These are phyloP conservation scores for Curvularia sp. DNA, from an alignment of 2,329 filamentous ascomycete genomes.

Conservation along the genomic window DNA sequence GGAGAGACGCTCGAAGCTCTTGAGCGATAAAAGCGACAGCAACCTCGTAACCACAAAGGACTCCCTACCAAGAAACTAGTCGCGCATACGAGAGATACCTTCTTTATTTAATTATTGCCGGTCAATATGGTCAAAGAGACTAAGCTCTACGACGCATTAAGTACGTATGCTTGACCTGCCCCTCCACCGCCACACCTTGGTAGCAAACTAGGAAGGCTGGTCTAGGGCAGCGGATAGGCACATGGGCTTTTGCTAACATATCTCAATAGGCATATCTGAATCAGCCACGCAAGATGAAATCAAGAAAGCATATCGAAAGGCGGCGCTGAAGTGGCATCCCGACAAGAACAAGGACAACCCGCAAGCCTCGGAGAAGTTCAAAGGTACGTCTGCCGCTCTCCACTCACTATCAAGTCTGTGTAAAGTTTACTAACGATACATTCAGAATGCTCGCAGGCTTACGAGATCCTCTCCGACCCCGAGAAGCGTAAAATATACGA, in stretches of 20 bases:
- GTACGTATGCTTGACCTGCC: slow-evolving; percentile 43
- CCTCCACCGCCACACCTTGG: slow-evolving; percentile 28
- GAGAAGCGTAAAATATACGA: slow-evolving; percentile 97
- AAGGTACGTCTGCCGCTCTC: slow-evolving; percentile 59
- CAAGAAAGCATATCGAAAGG: slow-evolving; percentile 93
- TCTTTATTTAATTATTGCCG: slow-evolving; percentile 13
- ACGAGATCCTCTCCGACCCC: slow-evolving; percentile 96
- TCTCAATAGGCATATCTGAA: slow-evolving; percentile 67
- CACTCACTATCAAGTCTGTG: background rate
- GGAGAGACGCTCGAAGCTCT: slow-evolving; percentile 38
- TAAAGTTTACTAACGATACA: slow-evolving; percentile 22
- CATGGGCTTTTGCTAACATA: slow-evolving; percentile 30
- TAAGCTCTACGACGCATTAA: slow-evolving; percentile 89
- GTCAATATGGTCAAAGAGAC: slow-evolving; percentile 88
- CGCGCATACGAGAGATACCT: slow-evolving; percentile 25
- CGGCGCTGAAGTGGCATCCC: slow-evolving; percentile 89
- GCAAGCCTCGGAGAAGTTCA: slow-evolving; percentile 89
- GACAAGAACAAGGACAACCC: slow-evolving; percentile 98
- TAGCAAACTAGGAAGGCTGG: slow-evolving; percentile 9
- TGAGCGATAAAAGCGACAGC: slow-evolving; percentile 38
- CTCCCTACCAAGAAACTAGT: slow-evolving; percentile 14
- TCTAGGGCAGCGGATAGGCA: slow-evolving; percentile 16
- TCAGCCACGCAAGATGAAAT: slow-evolving; percentile 90
- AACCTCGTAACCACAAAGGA: slow-evolving; percentile 29
- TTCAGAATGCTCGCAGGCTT: slow-evolving; percentile 89